These are phyloP conservation scores for Rachicladosporium sp. DNA, from an alignment of 2,329 filamentous ascomycete species.

Conservation along the genomic window DNA sequence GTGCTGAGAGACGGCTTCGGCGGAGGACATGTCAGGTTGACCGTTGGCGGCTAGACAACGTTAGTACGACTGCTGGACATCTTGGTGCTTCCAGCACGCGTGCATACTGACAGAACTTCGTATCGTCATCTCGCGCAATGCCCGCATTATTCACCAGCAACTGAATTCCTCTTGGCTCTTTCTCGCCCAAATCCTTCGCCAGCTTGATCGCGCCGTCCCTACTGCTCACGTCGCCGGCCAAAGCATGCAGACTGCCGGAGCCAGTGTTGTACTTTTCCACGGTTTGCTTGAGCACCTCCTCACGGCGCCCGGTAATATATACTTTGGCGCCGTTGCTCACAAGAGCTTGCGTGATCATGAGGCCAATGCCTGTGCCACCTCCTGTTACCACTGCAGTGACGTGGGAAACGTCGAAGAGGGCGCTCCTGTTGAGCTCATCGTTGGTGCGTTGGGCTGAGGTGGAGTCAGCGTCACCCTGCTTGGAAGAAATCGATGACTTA, in stretches of 20 bases:
- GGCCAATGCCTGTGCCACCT: constrained; percentile 32
- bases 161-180: constrained; percentile 42
- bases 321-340: constrained; percentile 29
- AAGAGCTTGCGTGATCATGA: constrained; percentile 27
- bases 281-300: constrained; percentile 32
- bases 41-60: constrained; percentile 21
- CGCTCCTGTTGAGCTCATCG: constrained; percentile 28
- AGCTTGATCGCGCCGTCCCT: constrained; percentile 37
- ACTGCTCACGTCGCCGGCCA: constrained; percentile 37
- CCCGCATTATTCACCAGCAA: constrained; percentile 44
- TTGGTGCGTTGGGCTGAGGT: constrained; percentile 12
- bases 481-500: too few relatives aligned
- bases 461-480: too few relatives aligned
- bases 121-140: constrained; percentile 40
- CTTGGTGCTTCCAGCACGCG: too few relatives aligned
- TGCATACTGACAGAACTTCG: constrained; percentile 29
- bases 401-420: constrained; percentile 35
- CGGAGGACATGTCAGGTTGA: constrained; percentile 36
- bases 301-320: constrained; percentile 35
- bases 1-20: constrained; percentile 38
- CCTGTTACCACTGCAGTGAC: constrained; percentile 35
- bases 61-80: neutral
- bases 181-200: constrained; percentile 28
- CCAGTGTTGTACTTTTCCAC: constrained; percentile 35
- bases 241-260: constrained; percentile 28